Evolutionary conservation across 2,329 filamentous ascomycete species (phyloP).

Genomic region (Fusarium algeriense): DNA sequence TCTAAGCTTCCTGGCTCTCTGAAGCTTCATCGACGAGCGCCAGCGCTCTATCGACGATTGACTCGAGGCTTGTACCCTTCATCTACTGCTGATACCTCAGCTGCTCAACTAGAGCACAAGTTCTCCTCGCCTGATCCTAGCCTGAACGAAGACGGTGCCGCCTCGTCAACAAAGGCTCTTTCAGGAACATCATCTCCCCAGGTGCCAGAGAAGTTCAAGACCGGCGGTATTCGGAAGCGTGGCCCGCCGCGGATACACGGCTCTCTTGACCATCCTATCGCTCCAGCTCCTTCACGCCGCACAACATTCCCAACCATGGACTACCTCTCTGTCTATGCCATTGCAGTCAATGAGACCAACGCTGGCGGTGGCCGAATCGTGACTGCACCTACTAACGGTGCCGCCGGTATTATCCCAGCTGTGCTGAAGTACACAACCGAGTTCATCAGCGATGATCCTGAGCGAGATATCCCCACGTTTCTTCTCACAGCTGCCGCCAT

Average conservation of each 20-base stretch:
- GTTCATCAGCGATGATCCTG: slow-evolving; percentile 63
- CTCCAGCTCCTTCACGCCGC: slow-evolving; percentile 59
- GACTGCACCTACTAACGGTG: slow-evolving; percentile 64
- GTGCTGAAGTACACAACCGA: slow-evolving; percentile 64
- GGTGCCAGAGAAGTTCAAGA: slow-evolving; percentile 11
- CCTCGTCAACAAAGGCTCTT: slow-evolving; percentile 10
- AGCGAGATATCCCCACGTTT: slow-evolving; percentile 63
- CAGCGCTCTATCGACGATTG: slow-evolving; percentile 58
- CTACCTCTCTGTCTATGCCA: slow-evolving; percentile 63
- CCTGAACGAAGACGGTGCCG: slow-evolving; percentile 15
- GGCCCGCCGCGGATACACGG: slow-evolving; percentile 59
- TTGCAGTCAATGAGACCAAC: slow-evolving; percentile 66
- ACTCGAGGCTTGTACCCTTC: slow-evolving; percentile 61
- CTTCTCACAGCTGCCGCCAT: slow-evolving; percentile 63
- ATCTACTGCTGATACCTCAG: slow-evolving; percentile 15
- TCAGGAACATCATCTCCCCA: neutral
- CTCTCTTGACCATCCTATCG: slow-evolving; percentile 59
- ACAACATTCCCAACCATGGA: slow-evolving; percentile 65
- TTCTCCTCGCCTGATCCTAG: slow-evolving; percentile 13
- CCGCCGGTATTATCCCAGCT: slow-evolving; percentile 63
- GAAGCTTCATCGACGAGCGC: slow-evolving; percentile 61
- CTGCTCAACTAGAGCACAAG: slow-evolving; percentile 27
- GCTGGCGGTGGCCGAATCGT: slow-evolving; percentile 64
- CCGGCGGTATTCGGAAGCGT: slow-evolving; percentile 35
- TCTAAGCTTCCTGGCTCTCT: slow-evolving; percentile 60